Evolutionary conservation across 2,329 filamentous ascomycete species (phyloP), one percentile per base, ranked within the genome.

Genomic region (Claviceps sp.): DNA sequence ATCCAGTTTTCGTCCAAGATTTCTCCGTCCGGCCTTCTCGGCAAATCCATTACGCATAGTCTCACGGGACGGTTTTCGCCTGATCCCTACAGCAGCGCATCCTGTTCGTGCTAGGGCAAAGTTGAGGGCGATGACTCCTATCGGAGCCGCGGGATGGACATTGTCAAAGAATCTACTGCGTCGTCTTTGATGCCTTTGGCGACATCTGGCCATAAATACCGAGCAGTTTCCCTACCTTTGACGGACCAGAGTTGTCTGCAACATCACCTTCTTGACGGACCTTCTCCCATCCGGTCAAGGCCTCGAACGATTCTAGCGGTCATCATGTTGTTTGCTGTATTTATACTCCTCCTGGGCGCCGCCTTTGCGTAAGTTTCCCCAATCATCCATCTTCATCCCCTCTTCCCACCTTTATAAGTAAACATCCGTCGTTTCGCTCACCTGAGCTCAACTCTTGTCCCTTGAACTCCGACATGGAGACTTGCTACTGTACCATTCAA

Each of bases 181-280:
- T 51, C 52, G 40, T 51, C 50, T 20, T 16, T 52, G 34, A 51
- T 61, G 45, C 56, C 56, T 9, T 42, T 60, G 49, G 50, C 55
- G 39, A 51, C 55, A 4, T 52, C 58, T 2, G 55, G 53, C 34
- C 59, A 66, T 56, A 59, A 57, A 51, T 66, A 67, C 53, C 62
- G 57, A 50, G 56, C 62, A 17, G 54, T 65, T 37, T 58, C 61
- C 14, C 53, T 53, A 9, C 57, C 52, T 2, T 57, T 46, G 16
- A 22, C 29, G 34, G 42, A 39, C 20, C 50, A 36, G 16, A 20
- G 45, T 43, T 17, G 17, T 37, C 16, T 29, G 9, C 29, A 47
- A 9, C 34, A 46, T 23, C 38, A 49, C 20, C 14, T 38, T 42
- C 43, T 26, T 29, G 26, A 39, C 37, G 20, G 52, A 22, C 46